Evolutionary conservation across 2,329 filamentous ascomycete genomes (phyloP).

Genomic region (Trichoderma breve): DNA sequence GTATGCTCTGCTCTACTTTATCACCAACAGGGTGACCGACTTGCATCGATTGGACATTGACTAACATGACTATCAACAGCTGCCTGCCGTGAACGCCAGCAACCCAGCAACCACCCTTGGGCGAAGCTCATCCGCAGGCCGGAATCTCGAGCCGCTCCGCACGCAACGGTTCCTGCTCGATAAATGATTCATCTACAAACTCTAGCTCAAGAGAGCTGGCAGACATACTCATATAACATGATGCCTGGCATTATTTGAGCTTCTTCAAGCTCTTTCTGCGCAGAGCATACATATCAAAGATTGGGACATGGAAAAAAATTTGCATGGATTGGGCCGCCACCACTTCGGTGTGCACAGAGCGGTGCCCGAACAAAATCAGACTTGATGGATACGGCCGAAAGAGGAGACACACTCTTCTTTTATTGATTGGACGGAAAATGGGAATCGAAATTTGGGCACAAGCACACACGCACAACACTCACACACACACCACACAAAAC

Average conservation of each 20-base stretch:
- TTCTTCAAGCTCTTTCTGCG: background rate
- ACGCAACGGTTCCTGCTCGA: conserved; percentile 32
- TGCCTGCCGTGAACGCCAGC: conserved; percentile 40
- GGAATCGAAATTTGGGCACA: background rate
- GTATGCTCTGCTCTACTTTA: conserved; percentile 34
- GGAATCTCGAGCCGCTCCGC: conserved; percentile 29
- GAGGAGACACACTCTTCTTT: background rate
- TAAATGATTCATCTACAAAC: conserved; percentile 6
- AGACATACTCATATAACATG: background rate
- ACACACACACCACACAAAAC: background rate
- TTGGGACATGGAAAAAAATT: background rate
- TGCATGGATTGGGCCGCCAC: background rate
- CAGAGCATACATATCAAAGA: background rate
- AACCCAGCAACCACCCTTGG: conserved; percentile 40
- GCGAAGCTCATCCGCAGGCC: conserved; percentile 39
- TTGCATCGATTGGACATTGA: background rate
- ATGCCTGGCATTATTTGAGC: background rate
- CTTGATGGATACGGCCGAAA: background rate
- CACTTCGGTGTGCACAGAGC: background rate
- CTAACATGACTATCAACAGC: conserved; percentile 31
- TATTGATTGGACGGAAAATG: background rate
- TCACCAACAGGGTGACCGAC: background rate
- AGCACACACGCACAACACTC: background rate
- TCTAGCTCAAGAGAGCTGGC: background rate
- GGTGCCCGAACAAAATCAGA: background rate